Conservation (phyloP, 2,329 filamentous ascomycete genomes). For the Colletotrichum sp. region DNA sequence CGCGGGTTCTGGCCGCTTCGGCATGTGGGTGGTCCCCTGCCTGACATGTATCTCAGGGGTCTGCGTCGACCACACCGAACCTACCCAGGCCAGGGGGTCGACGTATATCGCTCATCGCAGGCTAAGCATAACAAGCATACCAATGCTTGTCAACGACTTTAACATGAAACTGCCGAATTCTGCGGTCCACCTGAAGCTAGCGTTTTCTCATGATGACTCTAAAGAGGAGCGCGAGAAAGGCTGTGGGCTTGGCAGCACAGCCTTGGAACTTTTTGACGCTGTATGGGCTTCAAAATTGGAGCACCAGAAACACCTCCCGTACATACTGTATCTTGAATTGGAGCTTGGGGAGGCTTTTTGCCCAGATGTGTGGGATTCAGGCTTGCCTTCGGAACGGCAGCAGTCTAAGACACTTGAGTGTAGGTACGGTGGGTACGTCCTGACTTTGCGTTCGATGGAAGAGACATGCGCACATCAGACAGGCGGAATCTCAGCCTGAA, state of each 20-base stretch:
- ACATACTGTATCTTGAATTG: background rate
- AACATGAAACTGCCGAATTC: background rate
- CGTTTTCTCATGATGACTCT: background rate
- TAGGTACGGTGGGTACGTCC: too few species aligned
- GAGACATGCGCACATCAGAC: rapidly evolving
- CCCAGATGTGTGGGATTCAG: background rate
- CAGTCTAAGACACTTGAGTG: too few species aligned
- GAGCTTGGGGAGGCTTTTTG: background rate
- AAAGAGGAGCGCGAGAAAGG: background rate
- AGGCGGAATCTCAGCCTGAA: background rate
- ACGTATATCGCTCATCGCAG: background rate
- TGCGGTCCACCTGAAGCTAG: background rate
- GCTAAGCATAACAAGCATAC: background rate
- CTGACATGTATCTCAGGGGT: background rate
- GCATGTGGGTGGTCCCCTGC: background rate
- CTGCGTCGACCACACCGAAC: background rate
- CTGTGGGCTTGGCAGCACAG: background rate
- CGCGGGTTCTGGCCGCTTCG: background rate
- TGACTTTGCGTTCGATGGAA: too few species aligned
- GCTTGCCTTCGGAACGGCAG: background rate
- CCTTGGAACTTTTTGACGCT: background rate
- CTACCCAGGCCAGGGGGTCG: background rate
- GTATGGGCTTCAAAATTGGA: background rate
- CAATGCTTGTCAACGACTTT: background rate
- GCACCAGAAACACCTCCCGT: background rate